Base-by-base conservation (phyloP, 176 grass and related monocot genomes). In the Lolium multiflorum region DNA sequence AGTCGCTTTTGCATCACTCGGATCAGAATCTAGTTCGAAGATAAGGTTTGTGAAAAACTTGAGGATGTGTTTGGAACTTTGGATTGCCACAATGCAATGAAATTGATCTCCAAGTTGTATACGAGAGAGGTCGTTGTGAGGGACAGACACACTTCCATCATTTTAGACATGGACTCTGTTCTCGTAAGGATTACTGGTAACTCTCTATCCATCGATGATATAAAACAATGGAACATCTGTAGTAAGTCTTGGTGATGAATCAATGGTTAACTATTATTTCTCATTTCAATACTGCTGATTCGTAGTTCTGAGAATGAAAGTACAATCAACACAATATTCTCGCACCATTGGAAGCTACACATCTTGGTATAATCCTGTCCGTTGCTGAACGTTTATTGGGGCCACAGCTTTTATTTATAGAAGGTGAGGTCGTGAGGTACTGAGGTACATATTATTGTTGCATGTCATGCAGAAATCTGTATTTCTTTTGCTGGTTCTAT, bases 131-230 rank as follows among this genome's bases (percentile, higher is more conserved):
- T 93, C 63, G 59, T 92, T 81, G 82, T 92, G 47, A 93, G 96
- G 82, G 91, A 98, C 86, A 77, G 85, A 87, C 70, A 24, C 86
- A 78, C 3, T 91, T 93, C 84, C 91, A 98, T 59, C 83, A 86
- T 72, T 93, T 93, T 83, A 88, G 79, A 64, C 61, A 64, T 26
- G 88, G 88, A 70, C 70, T 67, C 1, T 95, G 31, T 91, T 92
- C 93, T 83, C 95, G 88, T 72, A 95, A 82, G 79, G 91, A 95
- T 26, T 93, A 87, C 74, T 95, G 87, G 91, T 85, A 86, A 83
- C 76, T 22, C n/a, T 37, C 81, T 35, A 15, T 71, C 67, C 21
- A 84, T 81, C 13, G 43, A 60, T 16, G 8, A 26, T 22, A 25
- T 9, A 54, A 60, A 44, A 54, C n/a, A 83, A 52, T 13, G 47